Base-by-base conservation (phyloP, 2,329 filamentous ascomycete species). In the Aphanocladium album region DNA sequence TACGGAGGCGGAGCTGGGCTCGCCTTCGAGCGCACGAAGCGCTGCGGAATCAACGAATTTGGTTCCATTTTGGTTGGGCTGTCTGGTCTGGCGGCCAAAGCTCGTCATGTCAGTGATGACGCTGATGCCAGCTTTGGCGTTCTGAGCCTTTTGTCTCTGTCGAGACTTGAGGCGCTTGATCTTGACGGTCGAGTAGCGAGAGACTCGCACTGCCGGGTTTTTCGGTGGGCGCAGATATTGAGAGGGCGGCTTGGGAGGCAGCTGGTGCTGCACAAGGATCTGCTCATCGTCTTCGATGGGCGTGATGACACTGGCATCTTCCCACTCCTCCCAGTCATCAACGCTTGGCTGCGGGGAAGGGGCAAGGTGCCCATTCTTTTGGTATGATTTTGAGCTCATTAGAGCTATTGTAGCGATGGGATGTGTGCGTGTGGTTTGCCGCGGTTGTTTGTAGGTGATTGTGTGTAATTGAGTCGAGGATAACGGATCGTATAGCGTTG, bases 31-130 rank as follows among this genome's bases (percentile, higher is more conserved):
- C 4, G 85, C 85, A 57, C 77, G 79, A 49, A 88, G 74, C 14
- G 85, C 83, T 43, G 80, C 81, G n/a, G 81, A 75, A 65, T 88
- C 81, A 16, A 83, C 83, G 62, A 85, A 86, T 61, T 79, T 84
- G 60, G 64, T 66, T 27, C 73, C 72, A 27, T 67, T 74, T 45
- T 65, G 70, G 54, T 67, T 69, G 1, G 70, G 66, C 8, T 68
- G 68, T 52, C 65, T 70, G 55, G 70, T 67, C 8, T 73, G 68
- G 41, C 76, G 76, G 27, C 75, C 83, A 69, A 78, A 78, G 63
- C 72, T 76, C 63, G 84, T 77, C 77, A 90, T 87, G 68, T 87
- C 87, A 2, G 89, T 92, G 64, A 90, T 85, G 21, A 91, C 71
- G 64, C 79, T 87, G 68, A 90, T 89, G 14, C 86, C 86, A 9